These are phyloP conservation scores for Eurotiales sp. DNA, from an alignment of 2,329 filamentous ascomycete species.

Conservation along the genomic window DNA sequence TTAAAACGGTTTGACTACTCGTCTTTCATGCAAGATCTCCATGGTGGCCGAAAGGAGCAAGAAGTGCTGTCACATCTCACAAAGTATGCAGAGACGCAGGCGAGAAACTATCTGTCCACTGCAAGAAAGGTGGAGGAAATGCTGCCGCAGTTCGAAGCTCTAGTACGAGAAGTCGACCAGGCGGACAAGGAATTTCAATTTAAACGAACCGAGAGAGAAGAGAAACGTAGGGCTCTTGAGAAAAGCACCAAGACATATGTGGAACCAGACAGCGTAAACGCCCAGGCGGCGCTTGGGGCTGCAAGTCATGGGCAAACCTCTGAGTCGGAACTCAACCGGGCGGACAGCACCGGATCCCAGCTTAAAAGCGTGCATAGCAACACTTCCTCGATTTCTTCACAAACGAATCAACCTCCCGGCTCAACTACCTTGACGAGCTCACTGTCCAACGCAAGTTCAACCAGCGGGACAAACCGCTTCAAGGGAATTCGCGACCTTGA, in stretches of 20 bases:
- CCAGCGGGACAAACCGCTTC: constrained; percentile 58
- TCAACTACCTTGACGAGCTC: constrained; percentile 21
- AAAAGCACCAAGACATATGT: constrained; percentile 74
- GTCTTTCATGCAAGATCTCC: constrained; percentile 98
- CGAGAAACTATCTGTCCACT: constrained; percentile 73
- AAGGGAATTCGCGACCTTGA: constrained; percentile 91
- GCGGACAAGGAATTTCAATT: constrained; percentile 97
- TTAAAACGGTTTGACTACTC: constrained; percentile 98
- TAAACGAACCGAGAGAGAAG: constrained; percentile 88
- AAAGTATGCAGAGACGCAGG: constrained; percentile 87
- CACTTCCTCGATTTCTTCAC: constrained; percentile 44
- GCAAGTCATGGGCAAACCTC: constrained; percentile 53
- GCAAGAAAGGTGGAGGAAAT: constrained; percentile 84
- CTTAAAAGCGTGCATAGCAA: constrained; percentile 51
- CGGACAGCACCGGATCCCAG: constrained; percentile 71
- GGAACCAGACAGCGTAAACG: constrained; percentile 61
- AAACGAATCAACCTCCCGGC: constrained; percentile 29
- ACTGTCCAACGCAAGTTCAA: constrained; percentile 14
- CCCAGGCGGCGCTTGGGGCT: constrained; percentile 32
- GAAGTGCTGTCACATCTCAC: constrained; percentile 93
- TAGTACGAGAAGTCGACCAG: constrained; percentile 83
- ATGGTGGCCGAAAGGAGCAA: constrained; percentile 96
- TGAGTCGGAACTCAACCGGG: constrained; percentile 67
- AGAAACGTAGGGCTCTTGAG: constrained; percentile 84
- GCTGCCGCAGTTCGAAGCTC: constrained; percentile 82